Conservation (phyloP, 805 yeast species). For the Candida insectorum region DNA sequence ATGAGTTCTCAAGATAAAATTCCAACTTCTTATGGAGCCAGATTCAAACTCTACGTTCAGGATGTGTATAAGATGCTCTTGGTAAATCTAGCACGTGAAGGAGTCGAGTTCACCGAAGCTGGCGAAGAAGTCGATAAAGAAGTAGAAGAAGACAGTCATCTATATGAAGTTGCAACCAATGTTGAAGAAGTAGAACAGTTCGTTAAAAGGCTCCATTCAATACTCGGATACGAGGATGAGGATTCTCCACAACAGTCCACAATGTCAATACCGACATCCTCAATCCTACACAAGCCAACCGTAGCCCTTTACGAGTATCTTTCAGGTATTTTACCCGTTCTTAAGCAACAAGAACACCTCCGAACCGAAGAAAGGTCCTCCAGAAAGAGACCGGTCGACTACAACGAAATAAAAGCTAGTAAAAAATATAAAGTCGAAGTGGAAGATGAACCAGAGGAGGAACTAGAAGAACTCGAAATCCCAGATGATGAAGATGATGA, state of each 20-base stretch:
- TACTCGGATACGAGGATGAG: slow-evolving; percentile 15
- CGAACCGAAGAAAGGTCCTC: slow-evolving; percentile 11
- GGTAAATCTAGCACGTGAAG: slow-evolving; percentile 24
- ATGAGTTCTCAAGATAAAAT: slow-evolving; percentile 11
- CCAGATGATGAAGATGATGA: slow-evolving; percentile 8
- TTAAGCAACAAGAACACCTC: slow-evolving; percentile 22
- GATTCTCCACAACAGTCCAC: too few relatives aligned
- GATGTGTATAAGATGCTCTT: slow-evolving; percentile 33
- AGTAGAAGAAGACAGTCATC: slow-evolving; percentile 12
- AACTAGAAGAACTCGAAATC: slow-evolving; percentile 15
- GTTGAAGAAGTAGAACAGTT: slow-evolving; percentile 25
- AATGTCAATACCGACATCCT: slow-evolving; percentile 11
- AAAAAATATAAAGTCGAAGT: slow-evolving; percentile 7
- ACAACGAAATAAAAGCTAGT: slow-evolving; percentile 14
- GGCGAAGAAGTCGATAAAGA: slow-evolving; percentile 24
- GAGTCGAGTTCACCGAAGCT: slow-evolving; percentile 30
- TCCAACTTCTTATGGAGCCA: slow-evolving; percentile 13
- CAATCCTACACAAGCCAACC: slow-evolving; percentile 25
- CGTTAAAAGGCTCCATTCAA: slow-evolving; percentile 18
- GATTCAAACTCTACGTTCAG: slow-evolving; percentile 40
- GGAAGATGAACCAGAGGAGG: slow-evolving; percentile 15
- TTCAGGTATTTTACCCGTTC: slow-evolving; percentile 22
- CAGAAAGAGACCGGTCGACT: slow-evolving; percentile 18
- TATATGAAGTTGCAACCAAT: slow-evolving; percentile 38
- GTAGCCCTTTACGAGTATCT: slow-evolving; percentile 28